Evolutionary conservation across 2,329 filamentous ascomycete genomes (phyloP), one percentile per base, ranked within the genome.

Genomic region (Clarireedia monteithiana): DNA sequence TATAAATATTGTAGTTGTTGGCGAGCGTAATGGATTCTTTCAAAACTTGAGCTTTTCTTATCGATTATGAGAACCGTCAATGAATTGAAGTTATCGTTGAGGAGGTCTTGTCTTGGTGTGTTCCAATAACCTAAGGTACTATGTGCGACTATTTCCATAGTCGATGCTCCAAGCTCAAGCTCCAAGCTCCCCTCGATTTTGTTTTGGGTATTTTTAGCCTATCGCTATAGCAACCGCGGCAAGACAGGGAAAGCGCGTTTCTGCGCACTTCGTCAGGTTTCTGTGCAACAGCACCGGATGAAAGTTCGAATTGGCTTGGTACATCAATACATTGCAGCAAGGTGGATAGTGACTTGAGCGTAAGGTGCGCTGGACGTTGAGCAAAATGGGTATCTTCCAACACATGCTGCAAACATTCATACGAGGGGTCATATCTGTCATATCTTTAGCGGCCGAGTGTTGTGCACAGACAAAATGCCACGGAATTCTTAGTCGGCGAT

Each of bases 1-100:
- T 55, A 55, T 38, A 36, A 55, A 55, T 55, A 46, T 55, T 50
- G 38, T 44, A 50, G 42, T 12, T 23, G 42, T 7, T 24, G 42
- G 5, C 24, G 42, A 55, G 52, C 50, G 47, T 20, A 46, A 55
- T 50, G 52, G 42, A 44, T 36, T 24, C 39, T 55, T 44, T 47
- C 39, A 55, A 55, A 55, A 50, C 12, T 45, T 12, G 14, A 49
- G 34, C 4, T 30, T 20, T 20, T 42, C 38, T 40, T 49, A n/a
- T 49, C 45, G 45, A n/a, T 42, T 54, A 42, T 54, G 45, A 39
- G 12, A 30, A 42, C 23, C 30, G 45, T 48, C 1, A 27, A 24
- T n/a, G 24, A 10, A 12, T 5, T n/a, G 39, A 20, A 27, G 15
- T 36, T 48, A 9, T 42, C 12, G 15, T 38, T 53, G 50, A 49